phyloP scores from a whole-genome alignment of 176 grass and related monocot species.

The Oropetium thomaeum region DNA sequence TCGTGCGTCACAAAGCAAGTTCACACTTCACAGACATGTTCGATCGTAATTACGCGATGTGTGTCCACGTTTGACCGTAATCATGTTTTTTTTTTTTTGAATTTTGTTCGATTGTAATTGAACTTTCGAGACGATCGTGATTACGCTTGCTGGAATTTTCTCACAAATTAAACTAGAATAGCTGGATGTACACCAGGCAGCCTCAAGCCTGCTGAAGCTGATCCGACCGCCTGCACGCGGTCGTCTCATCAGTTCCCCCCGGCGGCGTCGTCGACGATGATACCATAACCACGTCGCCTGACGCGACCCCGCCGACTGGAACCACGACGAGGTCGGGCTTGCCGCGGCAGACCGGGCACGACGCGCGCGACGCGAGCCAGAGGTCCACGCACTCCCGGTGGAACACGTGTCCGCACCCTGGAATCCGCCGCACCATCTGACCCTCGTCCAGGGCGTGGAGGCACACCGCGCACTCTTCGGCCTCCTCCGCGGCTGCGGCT shows the following conservation, averaged over 20 bases:
- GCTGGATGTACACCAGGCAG: background rate
- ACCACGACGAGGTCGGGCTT: slow-evolving; percentile 26
- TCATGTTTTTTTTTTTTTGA: no score
- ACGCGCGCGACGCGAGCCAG: slow-evolving; percentile 52
- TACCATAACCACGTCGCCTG: slow-evolving; percentile 1
- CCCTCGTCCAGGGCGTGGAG: slow-evolving; percentile 51
- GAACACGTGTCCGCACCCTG: slow-evolving; percentile 56
- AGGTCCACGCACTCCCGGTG: slow-evolving; percentile 59
- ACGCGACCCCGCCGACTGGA: background rate
- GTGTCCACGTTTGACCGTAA: no score
- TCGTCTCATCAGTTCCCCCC: slow-evolving; percentile 17
- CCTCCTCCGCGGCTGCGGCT: background rate
- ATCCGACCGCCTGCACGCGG: background rate
- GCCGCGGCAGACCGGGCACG: slow-evolving; percentile 65
- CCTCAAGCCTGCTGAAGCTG: no score
- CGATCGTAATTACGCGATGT: no score
- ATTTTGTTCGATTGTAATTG: no score
- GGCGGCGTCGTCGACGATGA: background rate
- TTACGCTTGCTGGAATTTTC: no score
- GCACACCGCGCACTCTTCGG: slow-evolving; percentile 78
- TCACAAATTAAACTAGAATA: background rate
- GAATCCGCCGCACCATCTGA: slow-evolving; percentile 55
- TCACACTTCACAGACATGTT: no score
- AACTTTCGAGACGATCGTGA: no score
- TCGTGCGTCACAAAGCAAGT: no score